These are phyloP conservation scores for Penicillium antarcticum DNA, from an alignment of 495 filamentous ascomycete genomes.

Conservation along the genomic window DNA sequence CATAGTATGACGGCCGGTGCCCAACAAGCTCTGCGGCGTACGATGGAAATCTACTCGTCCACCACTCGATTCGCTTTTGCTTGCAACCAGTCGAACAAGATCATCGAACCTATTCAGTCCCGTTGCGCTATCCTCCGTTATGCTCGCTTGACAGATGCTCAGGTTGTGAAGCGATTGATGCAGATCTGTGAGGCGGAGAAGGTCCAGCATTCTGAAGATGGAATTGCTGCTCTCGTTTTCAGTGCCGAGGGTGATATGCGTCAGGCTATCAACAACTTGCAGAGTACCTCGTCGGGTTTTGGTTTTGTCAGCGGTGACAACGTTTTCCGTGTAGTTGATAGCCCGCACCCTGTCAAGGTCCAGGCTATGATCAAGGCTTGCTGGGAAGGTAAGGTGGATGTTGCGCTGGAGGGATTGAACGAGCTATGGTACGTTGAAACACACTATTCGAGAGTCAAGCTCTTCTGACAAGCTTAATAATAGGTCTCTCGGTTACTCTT, in stretches of 20 bases:
- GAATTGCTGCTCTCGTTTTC: constrained; percentile 92
- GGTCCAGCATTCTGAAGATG: constrained; percentile 87
- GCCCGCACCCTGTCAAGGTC: constrained; percentile 94
- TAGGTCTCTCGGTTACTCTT: constrained; percentile 82
- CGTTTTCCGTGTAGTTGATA: constrained; percentile 97
- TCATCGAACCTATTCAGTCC: constrained; percentile 97
- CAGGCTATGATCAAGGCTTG: constrained; percentile 98
- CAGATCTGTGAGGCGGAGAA: constrained; percentile 90
- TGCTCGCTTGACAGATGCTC: constrained; percentile 83
- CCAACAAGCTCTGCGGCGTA: constrained; percentile 91
- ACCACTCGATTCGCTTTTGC: constrained; percentile 98
- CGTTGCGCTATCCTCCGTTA: constrained; percentile 96
- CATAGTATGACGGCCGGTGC: constrained; percentile 88
- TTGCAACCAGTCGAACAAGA: constrained; percentile 98
- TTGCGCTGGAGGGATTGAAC: constrained; percentile 79
- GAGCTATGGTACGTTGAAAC: constrained; percentile 70
- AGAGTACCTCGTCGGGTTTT: constrained; percentile 93
- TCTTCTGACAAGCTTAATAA: constrained; percentile 12
- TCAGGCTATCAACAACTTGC: constrained; percentile 98
- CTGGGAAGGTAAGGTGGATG: constrained; percentile 85
- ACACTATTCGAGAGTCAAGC: neutral
- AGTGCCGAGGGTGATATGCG: constrained; percentile 98
- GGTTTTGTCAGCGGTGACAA: constrained; percentile 97
- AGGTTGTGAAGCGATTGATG: constrained; percentile 83
- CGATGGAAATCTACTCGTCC: constrained; percentile 98